phyloP scores from a whole-genome alignment of 1,139 yeast genomes.

The Hanseniaspora uvarum region DNA sequence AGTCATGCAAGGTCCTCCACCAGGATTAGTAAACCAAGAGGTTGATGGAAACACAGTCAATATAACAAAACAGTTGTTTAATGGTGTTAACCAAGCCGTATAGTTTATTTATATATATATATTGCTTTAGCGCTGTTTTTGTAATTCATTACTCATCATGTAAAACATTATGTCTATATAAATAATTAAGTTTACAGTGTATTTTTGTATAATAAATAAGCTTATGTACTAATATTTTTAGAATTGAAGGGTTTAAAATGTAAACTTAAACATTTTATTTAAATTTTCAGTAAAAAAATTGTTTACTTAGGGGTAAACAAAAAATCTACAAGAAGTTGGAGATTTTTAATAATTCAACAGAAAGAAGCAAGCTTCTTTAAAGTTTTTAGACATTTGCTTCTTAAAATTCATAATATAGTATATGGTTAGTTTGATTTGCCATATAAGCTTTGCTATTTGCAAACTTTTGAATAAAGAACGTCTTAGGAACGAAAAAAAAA shows the following conservation, averaged over 20 bases:
- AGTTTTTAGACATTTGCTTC: too few relatives aligned
- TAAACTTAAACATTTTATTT: neutral
- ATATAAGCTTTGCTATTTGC: too few relatives aligned
- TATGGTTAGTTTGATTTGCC: too few relatives aligned
- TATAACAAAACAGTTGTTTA: slow-evolving; percentile 58
- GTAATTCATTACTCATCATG: neutral
- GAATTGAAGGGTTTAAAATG: neutral
- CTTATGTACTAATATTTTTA: neutral
- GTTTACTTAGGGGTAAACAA: neutral
- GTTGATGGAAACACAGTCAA: slow-evolving; percentile 42
- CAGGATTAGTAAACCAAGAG: slow-evolving; percentile 21
- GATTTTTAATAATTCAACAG: too few relatives aligned
- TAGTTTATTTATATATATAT: slow-evolving; percentile 17
- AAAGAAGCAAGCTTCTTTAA: too few relatives aligned
- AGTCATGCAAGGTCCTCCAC: slow-evolving; percentile 22
- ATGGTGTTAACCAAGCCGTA: slow-evolving; percentile 46
- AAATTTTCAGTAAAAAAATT: neutral
- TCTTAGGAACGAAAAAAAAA: too few relatives aligned
- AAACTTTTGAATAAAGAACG: too few relatives aligned
- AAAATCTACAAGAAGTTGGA: neutral
- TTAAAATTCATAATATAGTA: too few relatives aligned
- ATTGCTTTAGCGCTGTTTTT: neutral
- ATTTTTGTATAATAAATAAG: neutral
- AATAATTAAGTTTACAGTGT: slow-evolving; percentile 19
- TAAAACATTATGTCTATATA: too few relatives aligned